Percentiles rank a stretch among this genome's conserved stretches.
Conservation (phyloP, 2,329 filamentous ascomycete genomes). For the Plenodomus lindquistii region DNA sequence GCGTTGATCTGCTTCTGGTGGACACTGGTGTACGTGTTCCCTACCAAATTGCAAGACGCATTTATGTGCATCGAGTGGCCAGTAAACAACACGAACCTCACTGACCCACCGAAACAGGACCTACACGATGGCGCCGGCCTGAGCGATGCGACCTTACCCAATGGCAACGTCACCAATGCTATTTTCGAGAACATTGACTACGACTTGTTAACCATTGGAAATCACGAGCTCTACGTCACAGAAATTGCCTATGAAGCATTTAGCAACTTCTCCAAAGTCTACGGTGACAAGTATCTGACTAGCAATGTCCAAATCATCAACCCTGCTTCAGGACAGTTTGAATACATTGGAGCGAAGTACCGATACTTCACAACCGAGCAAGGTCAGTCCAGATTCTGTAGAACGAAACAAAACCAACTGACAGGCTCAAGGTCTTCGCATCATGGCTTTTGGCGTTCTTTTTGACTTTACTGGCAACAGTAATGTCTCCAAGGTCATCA, state of each 20-base stretch:
- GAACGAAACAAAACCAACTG: neutral
- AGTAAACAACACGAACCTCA: neutral
- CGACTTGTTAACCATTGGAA: slow-evolving; percentile 60
- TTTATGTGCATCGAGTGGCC: slow-evolving; percentile 1
- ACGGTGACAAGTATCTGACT: slow-evolving; percentile 58
- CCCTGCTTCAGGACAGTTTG: slow-evolving; percentile 47
- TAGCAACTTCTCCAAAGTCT: slow-evolving; percentile 61
- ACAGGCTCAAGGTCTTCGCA: slow-evolving; percentile 44
- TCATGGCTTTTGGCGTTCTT: slow-evolving; percentile 59
- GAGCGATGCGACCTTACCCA: slow-evolving; percentile 62
- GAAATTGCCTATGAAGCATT: slow-evolving; percentile 66
- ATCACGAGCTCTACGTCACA: slow-evolving; percentile 68
- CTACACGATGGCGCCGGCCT: slow-evolving; percentile 69
- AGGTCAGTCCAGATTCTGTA: slow-evolving; percentile 25
- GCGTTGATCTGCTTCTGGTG: slow-evolving; percentile 63
- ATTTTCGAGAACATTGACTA: slow-evolving; percentile 59
- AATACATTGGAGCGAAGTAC: slow-evolving; percentile 53
- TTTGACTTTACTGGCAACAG: slow-evolving; percentile 60
- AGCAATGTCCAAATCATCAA: slow-evolving; percentile 58
- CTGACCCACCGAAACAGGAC: slow-evolving; percentile 47
- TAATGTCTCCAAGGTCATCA: slow-evolving; percentile 64
- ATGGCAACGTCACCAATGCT: slow-evolving; percentile 59
- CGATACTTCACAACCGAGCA: slow-evolving; percentile 56
- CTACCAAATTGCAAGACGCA: neutral
- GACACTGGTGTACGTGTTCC: slow-evolving; percentile 56